Percentiles rank a stretch among this genome's conserved stretches.
Evolutionary conservation across 805 yeast genomes (phyloP).

Genomic region (Ogataea trehaloabstinens): DNA sequence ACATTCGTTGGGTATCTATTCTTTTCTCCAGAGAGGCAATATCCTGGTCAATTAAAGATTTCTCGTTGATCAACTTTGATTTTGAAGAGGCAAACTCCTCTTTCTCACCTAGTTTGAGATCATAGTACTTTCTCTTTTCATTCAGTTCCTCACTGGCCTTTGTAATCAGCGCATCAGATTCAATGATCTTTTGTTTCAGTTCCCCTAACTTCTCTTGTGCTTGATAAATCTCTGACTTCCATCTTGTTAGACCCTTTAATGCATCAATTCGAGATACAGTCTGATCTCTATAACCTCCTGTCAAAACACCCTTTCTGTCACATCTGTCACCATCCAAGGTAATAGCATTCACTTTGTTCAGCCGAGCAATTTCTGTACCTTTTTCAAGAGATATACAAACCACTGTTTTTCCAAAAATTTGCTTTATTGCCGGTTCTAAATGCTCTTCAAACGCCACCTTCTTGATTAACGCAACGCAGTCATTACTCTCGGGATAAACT

Average conservation of each 20-base stretch:
- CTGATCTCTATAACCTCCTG: slow-evolving; percentile 84
- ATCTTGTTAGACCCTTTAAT: slow-evolving; percentile 52
- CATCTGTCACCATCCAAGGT: slow-evolving; percentile 92
- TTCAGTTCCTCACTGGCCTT: slow-evolving; percentile 44
- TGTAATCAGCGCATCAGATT: slow-evolving; percentile 53
- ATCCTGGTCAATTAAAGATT: slow-evolving; percentile 44
- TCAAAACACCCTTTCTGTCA: slow-evolving; percentile 76
- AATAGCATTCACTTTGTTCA: slow-evolving; percentile 65
- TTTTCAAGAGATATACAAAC: slow-evolving; percentile 68
- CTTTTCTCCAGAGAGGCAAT: slow-evolving; percentile 35
- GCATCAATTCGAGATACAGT: slow-evolving; percentile 69
- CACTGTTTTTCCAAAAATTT: slow-evolving; percentile 77
- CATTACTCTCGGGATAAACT: slow-evolving; percentile 60
- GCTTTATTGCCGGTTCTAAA: slow-evolving; percentile 66
- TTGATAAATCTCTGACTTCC: slow-evolving; percentile 46
- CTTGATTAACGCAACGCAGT: slow-evolving; percentile 73
- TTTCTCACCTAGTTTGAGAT: slow-evolving; percentile 38
- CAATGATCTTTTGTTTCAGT: slow-evolving; percentile 37
- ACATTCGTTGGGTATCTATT: slow-evolving; percentile 32
- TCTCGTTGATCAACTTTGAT: slow-evolving; percentile 41
- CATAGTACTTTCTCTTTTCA: slow-evolving; percentile 37
- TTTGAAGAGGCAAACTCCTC: slow-evolving; percentile 44
- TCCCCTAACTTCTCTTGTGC: slow-evolving; percentile 39
- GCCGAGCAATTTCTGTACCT: slow-evolving; percentile 66
- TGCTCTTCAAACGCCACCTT: slow-evolving; percentile 62